These are phyloP conservation scores for Talaromyces sp. DNA, from an alignment of 2,329 filamentous ascomycete species.

Conservation along the genomic window DNA sequence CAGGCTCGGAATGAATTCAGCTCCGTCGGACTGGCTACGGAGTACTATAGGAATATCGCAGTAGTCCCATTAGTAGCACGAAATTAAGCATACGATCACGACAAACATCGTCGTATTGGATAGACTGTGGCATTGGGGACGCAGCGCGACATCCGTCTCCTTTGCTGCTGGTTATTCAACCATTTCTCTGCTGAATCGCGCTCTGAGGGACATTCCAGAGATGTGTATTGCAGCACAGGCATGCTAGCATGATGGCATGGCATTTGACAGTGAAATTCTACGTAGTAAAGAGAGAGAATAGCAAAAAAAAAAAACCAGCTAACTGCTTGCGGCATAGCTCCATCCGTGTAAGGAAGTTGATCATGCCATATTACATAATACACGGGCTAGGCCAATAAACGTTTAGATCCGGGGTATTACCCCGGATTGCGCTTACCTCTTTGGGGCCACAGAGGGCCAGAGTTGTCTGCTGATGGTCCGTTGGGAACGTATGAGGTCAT, in stretches of 20 bases:
- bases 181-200: background rate
- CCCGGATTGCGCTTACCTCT: constrained; percentile 8
- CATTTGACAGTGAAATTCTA: no score
- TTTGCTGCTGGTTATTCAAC: no score
- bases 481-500: constrained; percentile 13
- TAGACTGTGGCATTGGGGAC: background rate
- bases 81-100: background rate
- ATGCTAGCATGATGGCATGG: background rate
- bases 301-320: background rate
- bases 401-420: constrained; percentile 11
- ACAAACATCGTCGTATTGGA: background rate
- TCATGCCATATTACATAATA: constrained; percentile 1
- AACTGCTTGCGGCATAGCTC: background rate
- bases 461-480: constrained; percentile 6
- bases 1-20: background rate
- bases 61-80: no score
- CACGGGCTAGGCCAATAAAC: background rate
- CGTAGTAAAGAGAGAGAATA: background rate
- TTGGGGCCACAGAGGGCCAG: background rate
- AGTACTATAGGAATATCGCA: background rate
- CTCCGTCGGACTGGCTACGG: background rate
- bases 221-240: background rate
- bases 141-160: background rate
- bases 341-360: background rate
- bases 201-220: background rate